phyloP scores from a whole-genome alignment of 1,284 basidiomycete species.

The Mycocalia duriaeana region DNA sequence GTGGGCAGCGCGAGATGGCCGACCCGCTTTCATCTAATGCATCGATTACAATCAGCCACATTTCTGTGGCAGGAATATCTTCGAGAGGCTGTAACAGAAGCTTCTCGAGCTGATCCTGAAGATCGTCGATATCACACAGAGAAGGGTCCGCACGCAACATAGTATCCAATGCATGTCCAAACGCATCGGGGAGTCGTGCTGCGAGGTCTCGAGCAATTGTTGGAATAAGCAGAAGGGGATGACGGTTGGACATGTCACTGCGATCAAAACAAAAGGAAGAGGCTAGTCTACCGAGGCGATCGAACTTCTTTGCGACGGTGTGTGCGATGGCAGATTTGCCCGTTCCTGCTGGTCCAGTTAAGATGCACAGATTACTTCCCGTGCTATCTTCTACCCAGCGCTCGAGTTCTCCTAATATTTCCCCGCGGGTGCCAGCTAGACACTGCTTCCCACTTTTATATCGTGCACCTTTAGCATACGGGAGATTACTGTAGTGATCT shows the following conservation, averaged over 20 bases:
- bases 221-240: not conserved
- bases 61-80: slow-evolving; percentile 6
- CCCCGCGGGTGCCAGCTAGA: slow-evolving; percentile 11
- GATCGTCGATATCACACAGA: not conserved
- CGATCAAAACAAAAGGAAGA: slow-evolving; percentile 11
- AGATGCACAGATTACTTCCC: slow-evolving; percentile 4
- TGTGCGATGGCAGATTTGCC: slow-evolving; percentile 6
- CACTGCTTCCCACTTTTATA: slow-evolving; percentile 10
- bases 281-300: slow-evolving; percentile 5
- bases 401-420: slow-evolving; percentile 10
- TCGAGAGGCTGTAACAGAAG: slow-evolving; percentile 4
- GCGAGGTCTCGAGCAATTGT: slow-evolving; percentile 15
- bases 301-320: slow-evolving; percentile 11
- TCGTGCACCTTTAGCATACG: slow-evolving; percentile 1
- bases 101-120: not conserved
- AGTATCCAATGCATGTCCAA: slow-evolving; percentile 8
- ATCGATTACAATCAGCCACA: slow-evolving; percentile 29
- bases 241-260: not conserved
- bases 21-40: slow-evolving; percentile 26
- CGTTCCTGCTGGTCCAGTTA: slow-evolving; percentile 11
- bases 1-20: slow-evolving; percentile 8
- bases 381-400: slow-evolving; percentile 9
- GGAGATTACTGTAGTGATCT: too few relatives aligned
- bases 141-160: slow-evolving; percentile 6
- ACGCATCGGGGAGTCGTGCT: slow-evolving; percentile 8